phyloP scores from a whole-genome alignment of 257 asterid genomes.

The Solanum chaucha region DNA sequence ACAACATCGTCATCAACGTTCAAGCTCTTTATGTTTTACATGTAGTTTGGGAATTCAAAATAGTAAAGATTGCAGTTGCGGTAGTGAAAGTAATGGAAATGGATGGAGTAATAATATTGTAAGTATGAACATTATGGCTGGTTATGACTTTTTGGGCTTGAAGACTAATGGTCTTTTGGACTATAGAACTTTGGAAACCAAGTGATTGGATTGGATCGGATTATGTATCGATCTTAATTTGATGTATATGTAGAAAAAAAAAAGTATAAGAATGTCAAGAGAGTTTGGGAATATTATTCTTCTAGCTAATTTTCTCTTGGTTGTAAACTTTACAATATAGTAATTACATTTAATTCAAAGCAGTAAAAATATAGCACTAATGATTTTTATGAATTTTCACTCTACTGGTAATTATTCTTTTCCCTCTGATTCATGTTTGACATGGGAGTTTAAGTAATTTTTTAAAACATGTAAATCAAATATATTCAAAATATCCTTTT shows the following conservation, averaged over 20 bases:
- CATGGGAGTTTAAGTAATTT: background rate
- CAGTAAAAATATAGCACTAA: background rate
- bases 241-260: constrained; percentile 2
- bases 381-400: background rate
- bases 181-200: constrained; percentile 48
- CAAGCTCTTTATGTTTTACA: constrained; percentile 30
- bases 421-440: background rate
- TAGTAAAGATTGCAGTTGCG: constrained; percentile 54
- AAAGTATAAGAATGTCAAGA: background rate
- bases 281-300: constrained; percentile 8
- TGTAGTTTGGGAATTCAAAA: constrained; percentile 62
- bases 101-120: background rate
- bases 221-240: background rate
- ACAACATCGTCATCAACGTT: background rate
- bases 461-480: background rate
- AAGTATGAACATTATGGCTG: constrained; percentile 19
- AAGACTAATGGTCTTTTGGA: constrained; percentile 53
- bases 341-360: background rate
- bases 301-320: constrained; percentile 10
- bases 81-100: background rate
- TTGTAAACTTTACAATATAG: constrained; percentile 16
- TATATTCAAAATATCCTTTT: background rate
- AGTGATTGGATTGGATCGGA: background rate
- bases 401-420: background rate
- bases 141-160: constrained; percentile 56